A percentile compares a stretch with the other conserved stretches of the same genome.
Evolutionary conservation across 306 rosid genomes (phyloP).

Genomic region (Cucumis melo): DNA sequence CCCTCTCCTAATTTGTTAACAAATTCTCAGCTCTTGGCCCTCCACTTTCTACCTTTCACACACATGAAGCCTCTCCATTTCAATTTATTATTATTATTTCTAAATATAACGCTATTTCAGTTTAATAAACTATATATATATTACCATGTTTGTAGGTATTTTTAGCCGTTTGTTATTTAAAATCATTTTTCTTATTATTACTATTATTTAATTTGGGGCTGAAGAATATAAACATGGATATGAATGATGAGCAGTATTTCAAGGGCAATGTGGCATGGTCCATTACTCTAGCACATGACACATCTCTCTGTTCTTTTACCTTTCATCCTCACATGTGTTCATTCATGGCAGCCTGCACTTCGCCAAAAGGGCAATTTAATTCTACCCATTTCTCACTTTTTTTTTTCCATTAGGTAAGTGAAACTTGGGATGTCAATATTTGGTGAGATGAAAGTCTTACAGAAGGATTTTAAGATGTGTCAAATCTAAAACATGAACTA

Average conservation of each 20-base stretch:
- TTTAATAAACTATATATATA: no score
- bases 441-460: background rate
- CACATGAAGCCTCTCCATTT: background rate
- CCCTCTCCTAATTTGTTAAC: background rate
- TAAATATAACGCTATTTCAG: no score
- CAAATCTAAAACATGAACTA: background rate
- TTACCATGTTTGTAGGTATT: no score
- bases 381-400: background rate
- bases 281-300: background rate
- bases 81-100: no score
- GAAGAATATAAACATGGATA: background rate
- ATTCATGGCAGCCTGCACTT: background rate
- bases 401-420: background rate
- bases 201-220: background rate
- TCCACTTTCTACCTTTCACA: background rate
- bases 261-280: background rate
- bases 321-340: background rate
- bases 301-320: background rate
- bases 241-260: background rate
- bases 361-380: background rate
- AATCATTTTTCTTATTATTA: no score
- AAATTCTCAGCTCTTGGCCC: background rate
- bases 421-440: background rate
- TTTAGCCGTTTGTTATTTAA: no score
- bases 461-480: background rate